A percentile compares a stretch with the other conserved stretches of the same genome.
These are phyloP conservation scores for Russula vinacea DNA, from an alignment of 768 basidiomycete genomes.

Conservation along the genomic window DNA sequence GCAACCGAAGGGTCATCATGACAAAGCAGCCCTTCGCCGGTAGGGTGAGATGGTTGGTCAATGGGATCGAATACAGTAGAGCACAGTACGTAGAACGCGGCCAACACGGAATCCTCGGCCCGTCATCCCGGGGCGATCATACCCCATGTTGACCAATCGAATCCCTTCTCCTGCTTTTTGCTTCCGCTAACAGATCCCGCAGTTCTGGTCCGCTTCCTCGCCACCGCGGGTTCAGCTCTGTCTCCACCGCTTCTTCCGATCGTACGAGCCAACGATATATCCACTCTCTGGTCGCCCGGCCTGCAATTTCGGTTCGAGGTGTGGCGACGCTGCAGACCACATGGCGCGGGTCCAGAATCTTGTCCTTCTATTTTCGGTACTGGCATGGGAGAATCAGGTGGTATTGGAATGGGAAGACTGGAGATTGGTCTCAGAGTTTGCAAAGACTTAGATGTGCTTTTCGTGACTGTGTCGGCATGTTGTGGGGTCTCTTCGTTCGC, in stretches of 20 bases:
- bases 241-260: not conserved
- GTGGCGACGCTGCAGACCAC: not conserved
- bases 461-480: not conserved
- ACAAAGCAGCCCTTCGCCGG: not conserved
- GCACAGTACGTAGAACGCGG: no score
- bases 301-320: not conserved
- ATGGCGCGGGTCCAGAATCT: not conserved
- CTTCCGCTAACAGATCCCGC: slow-evolving; percentile 4
- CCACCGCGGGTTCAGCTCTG: slow-evolving; percentile 1
- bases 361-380: not conserved
- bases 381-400: not conserved
- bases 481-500: not conserved
- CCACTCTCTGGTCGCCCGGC: slow-evolving; percentile 6
- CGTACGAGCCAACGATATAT: not conserved
- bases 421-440: slow-evolving; percentile 21
- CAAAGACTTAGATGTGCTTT: slow-evolving; percentile 6
- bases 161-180: slow-evolving; percentile 1
- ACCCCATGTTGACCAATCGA: slow-evolving; percentile 15
- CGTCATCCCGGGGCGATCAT: not conserved
- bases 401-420: slow-evolving; percentile 15
- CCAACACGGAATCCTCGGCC: not conserved
- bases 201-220: slow-evolving; percentile 3
- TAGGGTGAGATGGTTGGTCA: not conserved
- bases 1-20: not conserved
- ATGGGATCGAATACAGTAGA: no score